These are phyloP conservation scores for Aphanocladium album DNA, from an alignment of 2,329 filamentous ascomycete genomes.

Conservation along the genomic window DNA sequence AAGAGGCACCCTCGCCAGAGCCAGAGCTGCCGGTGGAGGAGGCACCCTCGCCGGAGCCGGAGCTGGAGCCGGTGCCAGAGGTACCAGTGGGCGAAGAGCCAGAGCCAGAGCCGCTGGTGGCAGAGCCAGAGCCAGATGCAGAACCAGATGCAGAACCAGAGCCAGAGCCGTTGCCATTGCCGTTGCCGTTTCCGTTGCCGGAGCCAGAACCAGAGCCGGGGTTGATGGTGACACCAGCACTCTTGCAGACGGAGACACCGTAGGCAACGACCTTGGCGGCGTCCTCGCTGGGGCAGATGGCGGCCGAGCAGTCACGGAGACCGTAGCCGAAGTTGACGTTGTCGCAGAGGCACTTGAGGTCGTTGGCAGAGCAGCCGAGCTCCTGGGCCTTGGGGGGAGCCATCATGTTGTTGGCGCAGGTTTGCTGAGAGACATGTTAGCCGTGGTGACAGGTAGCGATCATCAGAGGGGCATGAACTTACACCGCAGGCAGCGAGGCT, in stretches of 20 bases:
- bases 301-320: conserved; percentile 45
- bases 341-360: conserved; percentile 43
- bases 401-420: conserved; percentile 48
- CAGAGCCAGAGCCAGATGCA: conserved; percentile 22
- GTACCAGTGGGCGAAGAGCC: conserved; percentile 15
- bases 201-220: conserved; percentile 1
- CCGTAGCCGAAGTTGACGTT: conserved; percentile 44
- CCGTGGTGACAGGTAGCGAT: background rate
- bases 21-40: conserved; percentile 18
- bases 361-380: conserved; percentile 40
- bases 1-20: no score
- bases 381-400: conserved; percentile 32
- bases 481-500: conserved; percentile 49
- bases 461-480: conserved; percentile 28
- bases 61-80: conserved; percentile 14
- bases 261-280: conserved; percentile 34
- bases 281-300: conserved; percentile 35
- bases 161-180: conserved; percentile 21
- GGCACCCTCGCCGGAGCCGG: conserved; percentile 19
- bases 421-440: conserved; percentile 33
- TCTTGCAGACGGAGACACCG: conserved; percentile 34
- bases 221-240: conserved; percentile 22
- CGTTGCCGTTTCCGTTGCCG: no score
- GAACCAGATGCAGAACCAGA: conserved; percentile 21
- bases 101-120: conserved; percentile 14